Conservation (phyloP, 2,329 filamentous ascomycete species). For the Monosporascus ibericus region DNA sequence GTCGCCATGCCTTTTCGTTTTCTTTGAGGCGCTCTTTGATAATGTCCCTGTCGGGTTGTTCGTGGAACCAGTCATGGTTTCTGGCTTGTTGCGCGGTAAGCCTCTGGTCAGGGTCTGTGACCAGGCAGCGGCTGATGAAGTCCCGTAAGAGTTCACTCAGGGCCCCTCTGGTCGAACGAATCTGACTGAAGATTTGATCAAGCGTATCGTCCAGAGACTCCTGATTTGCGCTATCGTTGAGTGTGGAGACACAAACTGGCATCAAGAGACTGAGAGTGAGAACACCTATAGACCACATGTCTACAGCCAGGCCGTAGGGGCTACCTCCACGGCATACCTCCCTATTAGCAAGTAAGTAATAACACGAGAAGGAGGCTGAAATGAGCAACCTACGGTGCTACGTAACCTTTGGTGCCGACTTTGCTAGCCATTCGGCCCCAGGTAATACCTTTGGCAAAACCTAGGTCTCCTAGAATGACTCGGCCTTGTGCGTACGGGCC, state of each 20-base stretch:
- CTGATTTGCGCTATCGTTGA: conserved; percentile 20
- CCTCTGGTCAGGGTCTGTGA: conserved; percentile 22
- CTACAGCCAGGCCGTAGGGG: conserved; percentile 33
- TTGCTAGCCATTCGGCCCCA: conserved; percentile 36
- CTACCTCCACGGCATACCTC: conserved; percentile 26
- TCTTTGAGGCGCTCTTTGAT: conserved; percentile 5
- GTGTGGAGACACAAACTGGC: conserved; percentile 3
- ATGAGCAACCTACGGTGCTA: conserved; percentile 41
- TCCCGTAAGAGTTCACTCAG: conserved; percentile 15
- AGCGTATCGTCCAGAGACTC: conserved; percentile 14
- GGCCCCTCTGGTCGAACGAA: conserved; percentile 1
- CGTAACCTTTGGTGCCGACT: conserved; percentile 41
- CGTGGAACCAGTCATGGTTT: conserved; percentile 31
- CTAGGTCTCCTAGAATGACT: conserved; percentile 48
- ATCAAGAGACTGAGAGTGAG: conserved; percentile 29
- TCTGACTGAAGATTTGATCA: conserved; percentile 2
- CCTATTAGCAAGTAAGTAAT: conserved; percentile 21
- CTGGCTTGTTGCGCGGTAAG: conserved; percentile 27
- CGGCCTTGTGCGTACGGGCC: conserved; percentile 38
- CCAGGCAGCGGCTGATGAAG: conserved; percentile 31
- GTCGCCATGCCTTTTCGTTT: conserved; percentile 12
- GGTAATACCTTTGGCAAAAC: conserved; percentile 37
- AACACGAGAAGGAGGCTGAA: not conserved
- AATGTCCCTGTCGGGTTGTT: conserved; percentile 1
- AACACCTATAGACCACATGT: conserved; percentile 49